Conservation (phyloP, 2,329 filamentous ascomycete genomes). For the Tolypocladium album region DNA sequence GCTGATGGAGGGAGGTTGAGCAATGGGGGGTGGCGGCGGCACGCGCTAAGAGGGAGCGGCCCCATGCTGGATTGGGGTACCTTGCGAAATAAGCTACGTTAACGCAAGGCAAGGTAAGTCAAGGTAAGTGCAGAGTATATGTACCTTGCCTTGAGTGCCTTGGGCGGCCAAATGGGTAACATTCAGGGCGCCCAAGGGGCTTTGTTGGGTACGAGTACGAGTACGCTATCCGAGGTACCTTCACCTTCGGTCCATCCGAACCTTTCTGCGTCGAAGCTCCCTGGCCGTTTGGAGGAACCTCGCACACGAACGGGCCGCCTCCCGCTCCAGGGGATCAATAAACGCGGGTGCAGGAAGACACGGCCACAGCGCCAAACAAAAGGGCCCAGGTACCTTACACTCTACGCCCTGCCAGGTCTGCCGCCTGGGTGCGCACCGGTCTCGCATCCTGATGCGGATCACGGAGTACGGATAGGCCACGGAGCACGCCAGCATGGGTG, state of each 20-base stretch:
- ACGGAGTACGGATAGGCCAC: too few relatives aligned
- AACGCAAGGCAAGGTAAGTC: neutral
- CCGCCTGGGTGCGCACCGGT: too few relatives aligned
- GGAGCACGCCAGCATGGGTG: too few relatives aligned
- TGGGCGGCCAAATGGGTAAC: too few relatives aligned
- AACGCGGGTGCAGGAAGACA: neutral
- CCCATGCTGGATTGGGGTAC: conserved; percentile 7
- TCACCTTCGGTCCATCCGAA: too few relatives aligned
- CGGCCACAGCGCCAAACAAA: neutral
- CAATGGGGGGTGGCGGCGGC: conserved; percentile 4
- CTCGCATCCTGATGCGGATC: too few relatives aligned
- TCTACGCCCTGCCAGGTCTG: neutral
- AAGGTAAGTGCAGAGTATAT: neutral
- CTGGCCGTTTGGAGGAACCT: neutral
- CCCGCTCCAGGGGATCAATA: neutral
- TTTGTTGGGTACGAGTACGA: neutral
- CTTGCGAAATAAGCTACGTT: too few relatives aligned
- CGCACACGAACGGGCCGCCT: neutral
- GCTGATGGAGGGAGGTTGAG: conserved; percentile 15
- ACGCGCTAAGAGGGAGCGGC: conserved; percentile 4
- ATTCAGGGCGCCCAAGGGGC: too few relatives aligned
- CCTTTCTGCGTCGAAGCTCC: neutral
- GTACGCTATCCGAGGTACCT: too few relatives aligned
- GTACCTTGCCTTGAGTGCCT: too few relatives aligned
- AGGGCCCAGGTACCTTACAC: neutral